These are phyloP conservation scores for Rutstroemia sp. DNA, from an alignment of 2,329 filamentous ascomycete genomes.

Conservation along the genomic window DNA sequence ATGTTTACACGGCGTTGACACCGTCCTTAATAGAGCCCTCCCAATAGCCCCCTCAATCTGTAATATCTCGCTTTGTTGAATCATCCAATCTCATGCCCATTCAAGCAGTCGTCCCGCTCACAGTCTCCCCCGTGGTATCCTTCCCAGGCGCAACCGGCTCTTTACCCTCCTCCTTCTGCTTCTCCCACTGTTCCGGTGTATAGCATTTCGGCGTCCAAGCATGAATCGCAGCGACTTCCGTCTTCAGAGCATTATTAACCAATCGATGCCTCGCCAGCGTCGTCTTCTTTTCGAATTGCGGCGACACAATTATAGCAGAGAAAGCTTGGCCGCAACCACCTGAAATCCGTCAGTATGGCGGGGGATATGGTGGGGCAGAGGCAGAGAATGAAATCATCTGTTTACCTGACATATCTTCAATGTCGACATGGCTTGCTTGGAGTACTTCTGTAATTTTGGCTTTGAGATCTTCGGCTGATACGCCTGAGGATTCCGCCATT, in stretches of 20 bases:
- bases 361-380: slow-evolving; percentile 10
- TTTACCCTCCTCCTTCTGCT: slow-evolving; percentile 39
- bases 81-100: slow-evolving; percentile 9
- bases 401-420: slow-evolving; percentile 87
- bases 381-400: slow-evolving; percentile 15
- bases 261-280: slow-evolving; percentile 61
- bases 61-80: background rate
- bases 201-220: slow-evolving; percentile 72
- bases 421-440: slow-evolving; percentile 71
- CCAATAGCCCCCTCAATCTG: background rate
- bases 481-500: slow-evolving; percentile 50
- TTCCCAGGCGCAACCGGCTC: slow-evolving; percentile 25
- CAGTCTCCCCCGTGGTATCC: slow-evolving; percentile 27
- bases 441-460: slow-evolving; percentile 62
- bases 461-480: slow-evolving; percentile 68
- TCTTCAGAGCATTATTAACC: slow-evolving; percentile 59
- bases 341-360: slow-evolving; percentile 27
- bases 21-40: too few species aligned
- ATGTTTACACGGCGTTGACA: background rate
- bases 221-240: slow-evolving; percentile 67
- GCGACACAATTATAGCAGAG: slow-evolving; percentile 59
- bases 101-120: slow-evolving; percentile 28
- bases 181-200: slow-evolving; percentile 68
- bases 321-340: slow-evolving; percentile 66
- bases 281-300: slow-evolving; percentile 50